Evolutionary conservation across 2,329 filamentous ascomycete species (phyloP).

Genomic region (Exophiala phaeomuriformis): DNA sequence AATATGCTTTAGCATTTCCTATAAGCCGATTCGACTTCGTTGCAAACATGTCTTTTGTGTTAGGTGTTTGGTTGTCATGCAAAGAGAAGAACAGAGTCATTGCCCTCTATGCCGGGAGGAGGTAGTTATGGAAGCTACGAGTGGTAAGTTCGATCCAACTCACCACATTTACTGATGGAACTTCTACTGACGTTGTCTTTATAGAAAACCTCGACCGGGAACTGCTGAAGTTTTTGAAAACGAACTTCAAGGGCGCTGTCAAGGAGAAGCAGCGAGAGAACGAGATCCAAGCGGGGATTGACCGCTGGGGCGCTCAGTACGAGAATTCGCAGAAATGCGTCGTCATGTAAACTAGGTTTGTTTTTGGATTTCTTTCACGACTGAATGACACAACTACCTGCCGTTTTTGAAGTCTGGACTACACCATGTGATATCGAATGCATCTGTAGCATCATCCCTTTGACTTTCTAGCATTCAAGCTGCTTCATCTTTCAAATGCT

Average conservation of each 20-base stretch:
- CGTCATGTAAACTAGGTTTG: constrained; percentile 24
- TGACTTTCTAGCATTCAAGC: no score
- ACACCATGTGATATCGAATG: no score
- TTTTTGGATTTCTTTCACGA: not conserved
- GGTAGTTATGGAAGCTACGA: constrained; percentile 63
- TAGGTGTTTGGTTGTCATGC: constrained; percentile 71
- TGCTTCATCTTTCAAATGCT: no score
- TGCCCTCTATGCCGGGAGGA: constrained; percentile 72
- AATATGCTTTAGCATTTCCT: constrained; percentile 71
- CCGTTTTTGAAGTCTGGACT: no score
- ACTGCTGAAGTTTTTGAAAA: constrained; percentile 61
- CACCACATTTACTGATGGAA: not conserved
- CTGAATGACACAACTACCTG: no score
- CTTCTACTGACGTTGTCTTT: constrained; percentile 3
- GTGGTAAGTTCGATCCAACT: constrained; percentile 41
- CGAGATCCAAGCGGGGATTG: constrained; percentile 65
- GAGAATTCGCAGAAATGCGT: constrained; percentile 36
- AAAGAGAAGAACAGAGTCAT: constrained; percentile 57
- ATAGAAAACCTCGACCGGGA: constrained; percentile 62
- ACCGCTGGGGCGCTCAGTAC: constrained; percentile 63
- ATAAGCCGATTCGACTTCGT: constrained; percentile 67
- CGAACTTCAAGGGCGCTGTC: constrained; percentile 66
- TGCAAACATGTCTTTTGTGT: constrained; percentile 80
- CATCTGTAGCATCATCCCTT: no score
- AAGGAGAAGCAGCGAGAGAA: constrained; percentile 63